phyloP scores from a whole-genome alignment of 225 moss, liverwort and hornwort species.

The Marchantia polymorpha region DNA sequence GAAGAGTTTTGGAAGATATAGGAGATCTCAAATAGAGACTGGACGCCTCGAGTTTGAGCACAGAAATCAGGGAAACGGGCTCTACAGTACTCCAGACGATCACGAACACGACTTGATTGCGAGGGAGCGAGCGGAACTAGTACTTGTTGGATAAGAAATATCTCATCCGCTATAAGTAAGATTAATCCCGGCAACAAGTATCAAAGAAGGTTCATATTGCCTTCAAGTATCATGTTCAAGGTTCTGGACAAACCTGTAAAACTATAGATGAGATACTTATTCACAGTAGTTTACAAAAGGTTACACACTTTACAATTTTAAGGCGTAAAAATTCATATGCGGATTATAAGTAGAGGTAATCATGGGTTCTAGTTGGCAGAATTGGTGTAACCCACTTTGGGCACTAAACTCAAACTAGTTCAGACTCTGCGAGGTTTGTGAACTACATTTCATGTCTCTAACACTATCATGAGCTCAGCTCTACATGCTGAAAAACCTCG shows the following conservation, averaged over 20 bases:
- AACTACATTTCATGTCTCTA: slow-evolving; percentile 3
- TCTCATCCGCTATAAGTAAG: background rate
- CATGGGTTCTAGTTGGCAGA: background rate
- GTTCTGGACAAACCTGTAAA: slow-evolving; percentile 1
- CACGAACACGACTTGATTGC: background rate
- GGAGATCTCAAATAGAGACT: slow-evolving; percentile 31
- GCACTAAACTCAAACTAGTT: background rate
- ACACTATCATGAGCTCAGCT: background rate
- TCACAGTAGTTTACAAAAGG: slow-evolving; percentile 13
- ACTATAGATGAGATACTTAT: slow-evolving; percentile 15
- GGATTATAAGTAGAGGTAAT: background rate
- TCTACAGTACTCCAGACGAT: background rate
- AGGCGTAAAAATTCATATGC: background rate
- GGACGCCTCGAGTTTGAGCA: background rate
- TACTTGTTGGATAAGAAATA: slow-evolving; percentile 2
- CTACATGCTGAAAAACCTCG: background rate
- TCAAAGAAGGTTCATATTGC: background rate
- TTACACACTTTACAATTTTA: slow-evolving; percentile 1
- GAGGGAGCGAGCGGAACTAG: background rate
- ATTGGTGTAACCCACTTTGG: background rate
- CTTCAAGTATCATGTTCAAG: background rate
- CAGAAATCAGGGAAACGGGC: too few species aligned
- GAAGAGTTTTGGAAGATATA: slow-evolving; percentile 47
- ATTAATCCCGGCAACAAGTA: slow-evolving; percentile 2
- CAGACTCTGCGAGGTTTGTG: background rate